Evolutionary conservation across 1,284 basidiomycete genomes (phyloP).

Genomic region (Naganishia sp.): DNA sequence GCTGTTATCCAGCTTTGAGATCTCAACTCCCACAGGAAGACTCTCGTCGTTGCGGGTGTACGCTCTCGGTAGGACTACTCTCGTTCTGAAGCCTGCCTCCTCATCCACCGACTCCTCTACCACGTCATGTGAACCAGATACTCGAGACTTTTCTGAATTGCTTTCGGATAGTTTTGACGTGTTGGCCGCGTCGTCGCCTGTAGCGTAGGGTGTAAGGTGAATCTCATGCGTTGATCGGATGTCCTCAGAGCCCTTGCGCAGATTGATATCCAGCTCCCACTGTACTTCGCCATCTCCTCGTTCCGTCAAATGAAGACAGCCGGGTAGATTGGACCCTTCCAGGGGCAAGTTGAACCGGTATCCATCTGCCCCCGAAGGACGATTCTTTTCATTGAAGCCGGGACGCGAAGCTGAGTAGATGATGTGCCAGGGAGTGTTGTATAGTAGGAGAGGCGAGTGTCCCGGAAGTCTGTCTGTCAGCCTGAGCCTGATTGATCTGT

Average conservation of each 20-base stretch:
- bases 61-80: conserved; percentile 6
- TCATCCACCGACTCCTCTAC: conserved; percentile 10
- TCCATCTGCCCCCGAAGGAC: conserved; percentile 7
- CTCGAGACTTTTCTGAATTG: conserved; percentile 12
- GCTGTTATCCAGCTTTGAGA: conserved; percentile 5
- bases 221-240: conserved; percentile 22
- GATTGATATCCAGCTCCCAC: conserved; percentile 25
- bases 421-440: conserved; percentile 23
- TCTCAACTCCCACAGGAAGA: conserved; percentile 32
- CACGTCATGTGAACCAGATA: background rate
- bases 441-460: conserved; percentile 16
- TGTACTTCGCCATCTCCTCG: conserved; percentile 22
- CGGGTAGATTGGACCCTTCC: conserved; percentile 24
- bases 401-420: conserved; percentile 8
- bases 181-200: conserved; percentile 6
- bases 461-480: conserved; percentile 20
- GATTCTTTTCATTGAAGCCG: conserved; percentile 2
- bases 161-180: conserved; percentile 10
- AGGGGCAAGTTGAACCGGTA: conserved; percentile 27
- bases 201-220: conserved; percentile 15
- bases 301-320: conserved; percentile 29
- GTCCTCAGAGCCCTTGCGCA: conserved; percentile 13
- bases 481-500: conserved; percentile 19
- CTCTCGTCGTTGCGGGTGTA: conserved; percentile 24
- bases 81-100: conserved; percentile 8